Evolutionary conservation across 768 basidiomycete species (phyloP).

Genomic region (Trametopsis cervina): DNA sequence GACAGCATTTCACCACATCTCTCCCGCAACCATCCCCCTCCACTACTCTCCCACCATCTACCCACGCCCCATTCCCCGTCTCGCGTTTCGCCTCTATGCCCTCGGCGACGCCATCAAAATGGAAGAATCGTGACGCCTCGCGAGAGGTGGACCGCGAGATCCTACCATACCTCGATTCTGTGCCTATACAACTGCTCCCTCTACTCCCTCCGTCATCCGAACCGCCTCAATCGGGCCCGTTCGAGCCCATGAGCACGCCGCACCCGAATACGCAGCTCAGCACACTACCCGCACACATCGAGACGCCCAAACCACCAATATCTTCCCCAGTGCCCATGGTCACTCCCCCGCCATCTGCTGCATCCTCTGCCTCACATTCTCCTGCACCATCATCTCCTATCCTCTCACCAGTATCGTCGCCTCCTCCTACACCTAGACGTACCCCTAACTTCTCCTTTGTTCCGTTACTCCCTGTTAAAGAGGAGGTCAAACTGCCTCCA

Average conservation of each 20-base stretch:
- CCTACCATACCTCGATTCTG: conserved; percentile 29
- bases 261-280: neutral
- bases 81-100: conserved; percentile 30
- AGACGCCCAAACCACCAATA: neutral
- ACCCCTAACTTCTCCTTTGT: conserved; percentile 17
- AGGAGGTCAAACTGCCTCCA: conserved; percentile 5
- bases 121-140: conserved; percentile 22
- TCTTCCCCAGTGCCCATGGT: neutral
- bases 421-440: conserved; percentile 7
- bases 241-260: neutral
- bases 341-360: neutral
- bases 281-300: neutral
- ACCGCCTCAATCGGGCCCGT: neutral
- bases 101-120: conserved; percentile 35
- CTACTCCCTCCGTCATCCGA: conserved; percentile 27
- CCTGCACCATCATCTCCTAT: neutral
- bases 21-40: conserved; percentile 10
- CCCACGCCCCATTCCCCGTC: conserved; percentile 34
- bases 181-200: conserved; percentile 61
- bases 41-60: conserved; percentile 23
- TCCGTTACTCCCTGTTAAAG: conserved; percentile 20
- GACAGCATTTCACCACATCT: conserved; percentile 23
- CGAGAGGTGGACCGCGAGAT: conserved; percentile 19
- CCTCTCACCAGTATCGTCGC: neutral
- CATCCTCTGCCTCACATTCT: conserved; percentile 2